Conservation (phyloP, 768 basidiomycete species). For the Lactarius trivialis region DNA sequence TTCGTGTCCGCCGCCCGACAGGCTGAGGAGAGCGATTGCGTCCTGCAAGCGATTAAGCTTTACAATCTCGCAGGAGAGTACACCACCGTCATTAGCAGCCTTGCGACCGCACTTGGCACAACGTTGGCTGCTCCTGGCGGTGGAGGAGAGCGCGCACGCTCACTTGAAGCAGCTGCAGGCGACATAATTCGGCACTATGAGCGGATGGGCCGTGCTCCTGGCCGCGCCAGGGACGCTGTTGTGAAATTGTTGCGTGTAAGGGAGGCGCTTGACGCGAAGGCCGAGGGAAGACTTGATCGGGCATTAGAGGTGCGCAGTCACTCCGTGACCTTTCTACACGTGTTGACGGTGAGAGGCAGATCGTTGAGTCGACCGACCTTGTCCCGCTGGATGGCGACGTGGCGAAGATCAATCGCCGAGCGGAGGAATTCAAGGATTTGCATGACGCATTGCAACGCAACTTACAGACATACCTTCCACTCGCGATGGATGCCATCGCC, state of each 20-base stretch:
- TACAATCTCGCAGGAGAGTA: conserved; percentile 95
- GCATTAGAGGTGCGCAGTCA: conserved; percentile 66
- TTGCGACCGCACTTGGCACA: conserved; percentile 82
- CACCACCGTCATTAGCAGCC: conserved; percentile 76
- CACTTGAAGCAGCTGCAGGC: conserved; percentile 65
- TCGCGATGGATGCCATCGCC: conserved; percentile 90
- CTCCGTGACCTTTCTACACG: not conserved
- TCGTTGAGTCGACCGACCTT: conserved; percentile 81
- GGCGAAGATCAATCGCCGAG: conserved; percentile 73
- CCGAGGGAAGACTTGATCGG: conserved; percentile 61
- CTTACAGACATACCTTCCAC: conserved; percentile 77
- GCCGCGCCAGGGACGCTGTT: conserved; percentile 67
- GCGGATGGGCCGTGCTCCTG: conserved; percentile 64
- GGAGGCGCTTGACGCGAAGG: conserved; percentile 73
- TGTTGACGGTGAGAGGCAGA: conserved; percentile 38
- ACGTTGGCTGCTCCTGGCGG: conserved; percentile 58
- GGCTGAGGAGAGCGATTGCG: conserved; percentile 76
- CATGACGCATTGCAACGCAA: conserved; percentile 87
- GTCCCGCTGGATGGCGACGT: conserved; percentile 85
- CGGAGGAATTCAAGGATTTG: conserved; percentile 83
- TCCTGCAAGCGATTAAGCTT: conserved; percentile 87
- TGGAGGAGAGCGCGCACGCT: conserved; percentile 56
- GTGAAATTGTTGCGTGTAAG: conserved; percentile 71
- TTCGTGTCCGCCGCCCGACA: conserved; percentile 77
- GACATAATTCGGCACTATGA: conserved; percentile 80